These are phyloP conservation scores for Coniosporium tulheliwenetii DNA, from an alignment of 2,329 filamentous ascomycete genomes.

Conservation along the genomic window DNA sequence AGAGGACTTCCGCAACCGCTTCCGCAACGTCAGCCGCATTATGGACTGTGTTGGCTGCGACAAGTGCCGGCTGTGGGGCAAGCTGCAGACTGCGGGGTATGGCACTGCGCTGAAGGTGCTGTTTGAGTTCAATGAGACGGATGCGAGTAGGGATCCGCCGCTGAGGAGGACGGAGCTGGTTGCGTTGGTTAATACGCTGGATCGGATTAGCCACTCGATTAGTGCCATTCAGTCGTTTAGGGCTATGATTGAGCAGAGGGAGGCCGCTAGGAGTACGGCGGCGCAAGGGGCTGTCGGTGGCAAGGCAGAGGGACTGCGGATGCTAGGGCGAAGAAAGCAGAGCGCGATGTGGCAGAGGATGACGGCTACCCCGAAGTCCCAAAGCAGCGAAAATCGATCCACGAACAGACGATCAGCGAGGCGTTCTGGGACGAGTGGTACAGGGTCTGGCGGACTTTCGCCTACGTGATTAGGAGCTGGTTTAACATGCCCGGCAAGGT, in stretches of 20 bases:
- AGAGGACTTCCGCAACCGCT: conserved; percentile 93
- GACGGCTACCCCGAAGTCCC: conserved; percentile 23
- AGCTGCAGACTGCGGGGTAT: conserved; percentile 88
- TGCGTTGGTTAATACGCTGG: conserved; percentile 85
- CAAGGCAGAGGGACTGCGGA: conserved; percentile 6
- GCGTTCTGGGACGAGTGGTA: conserved; percentile 47
- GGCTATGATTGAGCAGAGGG: conserved; percentile 28
- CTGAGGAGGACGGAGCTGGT: conserved; percentile 86
- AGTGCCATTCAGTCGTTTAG: conserved; percentile 60
- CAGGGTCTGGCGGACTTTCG: conserved; percentile 45
- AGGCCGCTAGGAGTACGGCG: conserved; percentile 13
- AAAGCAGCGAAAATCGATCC: neutral
- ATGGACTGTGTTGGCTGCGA: conserved; percentile 99
- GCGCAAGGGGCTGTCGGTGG: neutral
- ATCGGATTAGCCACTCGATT: conserved; percentile 69
- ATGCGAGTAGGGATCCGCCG: conserved; percentile 47
- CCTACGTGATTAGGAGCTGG: conserved; percentile 59
- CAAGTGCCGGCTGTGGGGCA: conserved; percentile 96
- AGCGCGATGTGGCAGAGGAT: conserved; percentile 14
- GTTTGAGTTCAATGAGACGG: conserved; percentile 67
- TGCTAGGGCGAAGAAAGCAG: neutral
- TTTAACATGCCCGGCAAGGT: conserved; percentile 46
- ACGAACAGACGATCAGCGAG: conserved; percentile 34
- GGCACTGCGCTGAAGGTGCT: conserved; percentile 89
- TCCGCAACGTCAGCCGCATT: conserved; percentile 87